phyloP scores from a whole-genome alignment of 106 monocot genomes.

The Triglochin maritima region DNA sequence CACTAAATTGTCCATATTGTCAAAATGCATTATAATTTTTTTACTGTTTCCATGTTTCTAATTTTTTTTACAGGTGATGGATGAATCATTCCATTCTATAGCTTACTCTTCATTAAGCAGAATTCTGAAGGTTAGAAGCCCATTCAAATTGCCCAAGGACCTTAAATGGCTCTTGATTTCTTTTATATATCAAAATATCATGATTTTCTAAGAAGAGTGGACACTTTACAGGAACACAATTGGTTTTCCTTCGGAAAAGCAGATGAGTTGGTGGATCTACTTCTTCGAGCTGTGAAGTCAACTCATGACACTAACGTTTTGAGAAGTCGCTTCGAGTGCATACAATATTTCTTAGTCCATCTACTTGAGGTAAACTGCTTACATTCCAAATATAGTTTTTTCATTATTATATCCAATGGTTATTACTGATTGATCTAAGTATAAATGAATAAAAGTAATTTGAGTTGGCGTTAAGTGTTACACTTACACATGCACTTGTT shows the following conservation, averaged over 20 bases:
- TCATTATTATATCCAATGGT: no score
- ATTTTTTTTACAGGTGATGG: slow-evolving; percentile 31
- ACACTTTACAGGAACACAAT: slow-evolving; percentile 41
- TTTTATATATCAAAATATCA: no score
- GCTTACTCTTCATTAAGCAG: slow-evolving; percentile 43
- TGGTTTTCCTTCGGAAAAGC: slow-evolving; percentile 41
- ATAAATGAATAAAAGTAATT: no score
- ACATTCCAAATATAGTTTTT: no score
- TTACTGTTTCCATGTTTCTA: neutral
- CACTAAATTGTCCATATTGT: neutral
- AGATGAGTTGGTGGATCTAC: slow-evolving; percentile 61
- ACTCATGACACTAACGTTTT: slow-evolving; percentile 23
- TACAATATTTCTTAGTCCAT: slow-evolving; percentile 56
- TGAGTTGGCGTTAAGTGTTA: no score
- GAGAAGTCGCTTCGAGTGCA: slow-evolving; percentile 53
- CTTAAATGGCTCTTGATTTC: no score
- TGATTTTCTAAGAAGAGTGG: no score
- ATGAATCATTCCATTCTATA: slow-evolving; percentile 27
- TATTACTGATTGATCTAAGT: no score
- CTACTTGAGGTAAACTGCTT: slow-evolving; percentile 51
- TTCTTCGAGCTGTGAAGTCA: slow-evolving; percentile 29
- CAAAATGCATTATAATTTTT: neutral
- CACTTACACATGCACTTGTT: no score
- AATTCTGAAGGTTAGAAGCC: slow-evolving; percentile 61
- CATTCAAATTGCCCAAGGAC: no score